Evolutionary conservation across 176 grass and related monocot genomes (phyloP).

Genomic region (Carex parvula): DNA sequence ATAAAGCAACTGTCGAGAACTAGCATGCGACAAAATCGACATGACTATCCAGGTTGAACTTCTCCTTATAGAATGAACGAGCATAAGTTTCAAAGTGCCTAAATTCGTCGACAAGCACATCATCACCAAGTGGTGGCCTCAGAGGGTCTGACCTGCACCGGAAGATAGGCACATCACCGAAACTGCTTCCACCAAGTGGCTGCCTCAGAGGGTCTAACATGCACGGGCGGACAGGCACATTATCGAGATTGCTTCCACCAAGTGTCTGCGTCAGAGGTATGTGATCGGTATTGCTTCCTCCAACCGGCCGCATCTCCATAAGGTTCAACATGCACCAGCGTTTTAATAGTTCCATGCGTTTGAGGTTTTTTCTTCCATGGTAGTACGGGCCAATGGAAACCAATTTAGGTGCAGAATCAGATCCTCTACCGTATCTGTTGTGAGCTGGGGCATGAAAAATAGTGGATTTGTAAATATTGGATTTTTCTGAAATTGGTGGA

Average conservation of each 20-base stretch:
- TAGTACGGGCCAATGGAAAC: slow-evolving; percentile 22
- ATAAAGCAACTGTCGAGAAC: slow-evolving; percentile 8
- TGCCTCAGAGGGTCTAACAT: no score
- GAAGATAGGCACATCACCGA: no score
- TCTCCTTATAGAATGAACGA: not conserved
- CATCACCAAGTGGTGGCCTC: no score
- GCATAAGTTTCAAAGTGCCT: not conserved
- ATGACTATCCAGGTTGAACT: not conserved
- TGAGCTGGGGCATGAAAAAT: not conserved
- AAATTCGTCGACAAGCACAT: no score
- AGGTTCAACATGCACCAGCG: not conserved
- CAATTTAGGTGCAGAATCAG: not conserved
- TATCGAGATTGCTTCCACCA: no score
- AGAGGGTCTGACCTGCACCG: no score
- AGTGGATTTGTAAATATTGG: not conserved
- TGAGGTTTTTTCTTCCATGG: not conserved
- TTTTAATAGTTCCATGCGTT: not conserved
- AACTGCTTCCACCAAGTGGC: no score
- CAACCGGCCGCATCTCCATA: not conserved
- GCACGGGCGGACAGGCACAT: no score
- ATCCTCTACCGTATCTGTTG: not conserved
- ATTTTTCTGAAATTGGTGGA: no score
- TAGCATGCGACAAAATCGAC: not conserved
- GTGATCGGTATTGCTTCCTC: no score
- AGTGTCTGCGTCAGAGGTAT: no score